Base-by-base conservation (phyloP, 1,284 basidiomycete species). In the Dichomitus squalens region DNA sequence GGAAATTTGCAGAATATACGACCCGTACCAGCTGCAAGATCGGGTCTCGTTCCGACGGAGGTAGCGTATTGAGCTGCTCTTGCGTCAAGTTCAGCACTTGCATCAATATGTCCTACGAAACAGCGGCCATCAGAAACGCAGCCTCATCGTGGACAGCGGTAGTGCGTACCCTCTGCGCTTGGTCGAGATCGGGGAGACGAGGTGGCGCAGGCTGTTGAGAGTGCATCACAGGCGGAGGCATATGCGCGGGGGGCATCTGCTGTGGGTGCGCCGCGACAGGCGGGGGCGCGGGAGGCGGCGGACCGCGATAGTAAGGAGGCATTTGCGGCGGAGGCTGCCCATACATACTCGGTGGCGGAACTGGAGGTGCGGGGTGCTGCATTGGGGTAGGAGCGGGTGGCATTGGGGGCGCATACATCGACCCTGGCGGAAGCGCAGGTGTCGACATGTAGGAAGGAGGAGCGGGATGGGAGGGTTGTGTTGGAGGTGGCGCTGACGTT, bases 61-160 rank as follows among this genome's bases (percentile, higher is more conserved):
- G 92, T 46, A 98, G 75, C 7, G 84, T 86, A 55, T 87, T 88
- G 66, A 99, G 92, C 73, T 98, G 95, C 47, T 94, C 93, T 38
- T 84, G 88, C 0, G 92, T 92, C 67, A 99, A 75, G 58, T 82
- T 84, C 31, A 99, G 76, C 0, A 98, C 95, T 75, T 96, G 94
- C 71, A 92, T 79, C 44, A 95, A 70, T 86, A 95, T 92, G 25
- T 83, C 79, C 91, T 94, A 67, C 21, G 53, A 16, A 47, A 23
- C 64, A 20, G 27, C 21, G 48, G 20, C 60, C 36, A 4, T 38
- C n/a, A n/a, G n/a, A n/a, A n/a, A 39, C n/a, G 11, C 36, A 12
- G 2, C 35, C 6, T 11, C 2, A 33, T 18, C 69, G 31, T 72
- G 70, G 4, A 68, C 60, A 16, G n/a, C 31, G 31, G 31, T 2